These are phyloP conservation scores for Teratosphaeriaceae sp. DNA, from an alignment of 2,329 filamentous ascomycete genomes.

Conservation along the genomic window DNA sequence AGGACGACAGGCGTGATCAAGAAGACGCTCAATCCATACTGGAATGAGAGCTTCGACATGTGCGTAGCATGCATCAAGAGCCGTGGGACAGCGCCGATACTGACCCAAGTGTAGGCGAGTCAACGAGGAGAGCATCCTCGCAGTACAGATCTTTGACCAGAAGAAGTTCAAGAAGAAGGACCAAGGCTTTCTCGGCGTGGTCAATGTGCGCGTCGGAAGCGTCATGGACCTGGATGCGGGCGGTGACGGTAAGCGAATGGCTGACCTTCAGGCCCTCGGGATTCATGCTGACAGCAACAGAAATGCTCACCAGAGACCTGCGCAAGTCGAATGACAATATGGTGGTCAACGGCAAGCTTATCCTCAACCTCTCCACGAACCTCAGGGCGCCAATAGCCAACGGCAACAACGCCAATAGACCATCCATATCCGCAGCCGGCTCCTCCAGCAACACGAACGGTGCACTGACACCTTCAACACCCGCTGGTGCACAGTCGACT, in stretches of 20 bases:
- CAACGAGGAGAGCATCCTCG: slow-evolving; percentile 91
- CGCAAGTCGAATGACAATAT: slow-evolving; percentile 98
- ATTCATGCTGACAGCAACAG: slow-evolving; percentile 35
- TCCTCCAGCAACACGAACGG: slow-evolving; percentile 35
- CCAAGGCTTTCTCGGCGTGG: slow-evolving; percentile 94
- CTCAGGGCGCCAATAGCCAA: slow-evolving; percentile 62
- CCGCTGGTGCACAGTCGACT: slow-evolving; percentile 33
- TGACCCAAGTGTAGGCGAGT: slow-evolving; percentile 56
- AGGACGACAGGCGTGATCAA: slow-evolving; percentile 97
- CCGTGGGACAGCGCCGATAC: slow-evolving; percentile 1
- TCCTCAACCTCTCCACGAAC: slow-evolving; percentile 93
- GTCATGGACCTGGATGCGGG: slow-evolving; percentile 85
- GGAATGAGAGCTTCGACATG: slow-evolving; percentile 99
- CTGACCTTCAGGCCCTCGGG: background rate
- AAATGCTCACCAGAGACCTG: slow-evolving; percentile 95
- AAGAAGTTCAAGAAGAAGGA: slow-evolving; percentile 99
- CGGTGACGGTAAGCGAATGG: slow-evolving; percentile 63
- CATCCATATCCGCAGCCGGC: slow-evolving; percentile 32
- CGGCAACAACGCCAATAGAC: slow-evolving; percentile 33
- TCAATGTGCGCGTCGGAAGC: slow-evolving; percentile 93
- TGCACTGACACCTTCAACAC: slow-evolving; percentile 32
- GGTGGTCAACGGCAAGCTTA: slow-evolving; percentile 94
- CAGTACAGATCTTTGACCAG: slow-evolving; percentile 98
- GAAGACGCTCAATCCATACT: slow-evolving; percentile 97
- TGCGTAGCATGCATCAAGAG: slow-evolving; percentile 46